Percentiles rank a stretch among this genome's conserved stretches.
Evolutionary conservation across 345 rosid species (phyloP).

Genomic region (Brassica incana): DNA sequence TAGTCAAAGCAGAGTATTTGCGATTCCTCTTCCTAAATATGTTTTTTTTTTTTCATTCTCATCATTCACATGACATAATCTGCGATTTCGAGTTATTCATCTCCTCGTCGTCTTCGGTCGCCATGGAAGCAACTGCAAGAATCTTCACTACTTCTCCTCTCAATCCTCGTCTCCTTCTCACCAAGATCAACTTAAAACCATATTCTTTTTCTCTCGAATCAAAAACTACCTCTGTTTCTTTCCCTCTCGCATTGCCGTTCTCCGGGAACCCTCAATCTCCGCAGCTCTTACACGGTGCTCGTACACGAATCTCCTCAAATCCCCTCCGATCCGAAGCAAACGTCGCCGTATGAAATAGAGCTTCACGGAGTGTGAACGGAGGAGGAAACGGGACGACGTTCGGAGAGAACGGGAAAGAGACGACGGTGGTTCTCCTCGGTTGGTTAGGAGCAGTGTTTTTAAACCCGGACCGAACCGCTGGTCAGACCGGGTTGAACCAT

Average conservation of each 20-base stretch:
- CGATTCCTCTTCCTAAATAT: not conserved
- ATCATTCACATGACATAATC: not conserved
- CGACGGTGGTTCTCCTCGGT: conserved; percentile 77
- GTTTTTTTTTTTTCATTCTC: not conserved
- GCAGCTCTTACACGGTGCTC: conserved; percentile 32
- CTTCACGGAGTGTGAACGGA: conserved; percentile 37
- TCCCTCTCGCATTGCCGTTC: conserved; percentile 4
- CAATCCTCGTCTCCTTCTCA: conserved; percentile 43
- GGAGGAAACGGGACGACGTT: conserved; percentile 20
- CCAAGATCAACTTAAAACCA: not conserved
- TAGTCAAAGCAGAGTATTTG: not conserved
- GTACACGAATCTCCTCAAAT: conserved; percentile 33
- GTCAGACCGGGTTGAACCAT: too few species aligned
- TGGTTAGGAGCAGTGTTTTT: conserved; percentile 62
- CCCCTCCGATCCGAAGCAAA: conserved; percentile 37
- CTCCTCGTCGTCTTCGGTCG: not conserved
- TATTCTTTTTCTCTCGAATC: conserved; percentile 17
- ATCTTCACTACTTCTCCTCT: conserved; percentile 34
- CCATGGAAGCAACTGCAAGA: conserved; percentile 59
- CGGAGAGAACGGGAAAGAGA: conserved; percentile 38
- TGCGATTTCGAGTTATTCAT: not conserved
- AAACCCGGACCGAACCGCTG: too few species aligned
- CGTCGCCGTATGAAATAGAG: conserved; percentile 47
- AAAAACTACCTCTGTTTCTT: not conserved
- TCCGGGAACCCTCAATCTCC: too few species aligned